Conservation (phyloP, 1,139 yeast species). For the Geotrichum aggregatum region DNA sequence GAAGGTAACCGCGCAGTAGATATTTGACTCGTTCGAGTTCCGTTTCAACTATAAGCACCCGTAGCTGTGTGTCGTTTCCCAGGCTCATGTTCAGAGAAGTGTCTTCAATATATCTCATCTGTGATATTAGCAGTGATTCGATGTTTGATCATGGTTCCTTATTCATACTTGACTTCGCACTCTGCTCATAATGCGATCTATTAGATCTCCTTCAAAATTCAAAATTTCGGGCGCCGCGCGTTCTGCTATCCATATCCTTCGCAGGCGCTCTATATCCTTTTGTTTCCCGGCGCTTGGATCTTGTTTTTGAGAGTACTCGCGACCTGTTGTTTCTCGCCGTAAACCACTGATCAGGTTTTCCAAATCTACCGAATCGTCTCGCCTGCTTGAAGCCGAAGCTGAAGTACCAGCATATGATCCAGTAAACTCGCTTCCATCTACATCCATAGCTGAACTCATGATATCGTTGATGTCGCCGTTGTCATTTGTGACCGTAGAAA, state of each 20-base stretch:
- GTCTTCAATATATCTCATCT: slow-evolving; percentile 62
- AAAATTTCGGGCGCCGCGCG: slow-evolving; percentile 79
- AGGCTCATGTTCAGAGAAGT: slow-evolving; percentile 51
- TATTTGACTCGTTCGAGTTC: slow-evolving; percentile 86
- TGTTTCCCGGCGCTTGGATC: not conserved
- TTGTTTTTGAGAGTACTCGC: not conserved
- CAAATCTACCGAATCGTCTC: slow-evolving; percentile 6
- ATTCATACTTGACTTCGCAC: slow-evolving; percentile 52
- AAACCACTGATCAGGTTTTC: slow-evolving; percentile 12
- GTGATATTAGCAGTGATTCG: too few species aligned
- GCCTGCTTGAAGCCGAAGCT: too few species aligned
- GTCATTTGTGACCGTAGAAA: too few species aligned
- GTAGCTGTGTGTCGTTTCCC: slow-evolving; percentile 69
- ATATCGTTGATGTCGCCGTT: not conserved
- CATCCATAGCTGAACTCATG: slow-evolving; percentile 13
- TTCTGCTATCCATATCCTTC: slow-evolving; percentile 77
- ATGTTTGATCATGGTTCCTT: too few species aligned
- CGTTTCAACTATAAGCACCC: slow-evolving; percentile 79
- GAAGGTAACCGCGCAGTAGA: slow-evolving; percentile 68
- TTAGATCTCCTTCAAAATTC: slow-evolving; percentile 59
- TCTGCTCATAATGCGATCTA: slow-evolving; percentile 55
- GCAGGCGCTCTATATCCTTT: slow-evolving; percentile 39
- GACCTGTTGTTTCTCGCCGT: slow-evolving; percentile 4
- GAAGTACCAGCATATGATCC: not conserved
- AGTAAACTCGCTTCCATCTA: slow-evolving; percentile 8